phyloP scores from a whole-genome alignment of 495 filamentous ascomycete species.

The Cryomyces antarcticus region DNA sequence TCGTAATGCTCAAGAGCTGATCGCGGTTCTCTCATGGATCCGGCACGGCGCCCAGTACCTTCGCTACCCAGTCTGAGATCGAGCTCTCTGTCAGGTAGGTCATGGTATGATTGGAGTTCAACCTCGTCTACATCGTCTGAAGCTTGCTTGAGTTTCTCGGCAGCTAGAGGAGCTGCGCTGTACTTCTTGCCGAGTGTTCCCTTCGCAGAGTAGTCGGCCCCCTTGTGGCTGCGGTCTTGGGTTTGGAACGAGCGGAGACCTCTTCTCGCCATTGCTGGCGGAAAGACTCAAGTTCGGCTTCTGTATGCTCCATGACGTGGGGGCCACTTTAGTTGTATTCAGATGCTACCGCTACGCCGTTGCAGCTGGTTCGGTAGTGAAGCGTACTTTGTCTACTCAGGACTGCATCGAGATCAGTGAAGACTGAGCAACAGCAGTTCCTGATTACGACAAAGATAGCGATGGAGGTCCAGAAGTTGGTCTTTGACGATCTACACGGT shows the following conservation, averaged over 20 bases:
- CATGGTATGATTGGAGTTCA: background rate
- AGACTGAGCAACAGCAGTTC: too few relatives aligned
- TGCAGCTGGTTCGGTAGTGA: too few relatives aligned
- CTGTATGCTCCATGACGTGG: slow-evolving; percentile 30
- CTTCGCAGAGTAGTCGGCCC: too few relatives aligned
- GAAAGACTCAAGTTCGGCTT: slow-evolving; percentile 61
- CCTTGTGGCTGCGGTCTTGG: background rate
- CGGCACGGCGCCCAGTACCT: background rate
- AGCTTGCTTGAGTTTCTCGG: too few relatives aligned
- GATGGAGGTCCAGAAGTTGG: too few relatives aligned
- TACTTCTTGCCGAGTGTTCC: slow-evolving; percentile 11
- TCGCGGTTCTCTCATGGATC: background rate
- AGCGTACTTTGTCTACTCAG: too few relatives aligned
- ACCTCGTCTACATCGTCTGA: slow-evolving; percentile 10
- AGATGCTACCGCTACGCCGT: too few relatives aligned
- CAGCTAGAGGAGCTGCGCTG: too few relatives aligned
- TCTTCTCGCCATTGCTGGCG: slow-evolving; percentile 69
- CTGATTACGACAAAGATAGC: too few relatives aligned
- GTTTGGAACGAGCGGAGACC: slow-evolving; percentile 33
- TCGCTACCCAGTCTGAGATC: background rate
- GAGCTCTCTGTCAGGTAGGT: background rate
- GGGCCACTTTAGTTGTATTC: too few relatives aligned
- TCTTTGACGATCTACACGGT: too few relatives aligned
- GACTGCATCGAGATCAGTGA: too few relatives aligned
- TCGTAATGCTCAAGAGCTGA: slow-evolving; percentile 90